phyloP scores from a whole-genome alignment of 1,139 yeast genomes.

The Kodamaea derodonti region DNA sequence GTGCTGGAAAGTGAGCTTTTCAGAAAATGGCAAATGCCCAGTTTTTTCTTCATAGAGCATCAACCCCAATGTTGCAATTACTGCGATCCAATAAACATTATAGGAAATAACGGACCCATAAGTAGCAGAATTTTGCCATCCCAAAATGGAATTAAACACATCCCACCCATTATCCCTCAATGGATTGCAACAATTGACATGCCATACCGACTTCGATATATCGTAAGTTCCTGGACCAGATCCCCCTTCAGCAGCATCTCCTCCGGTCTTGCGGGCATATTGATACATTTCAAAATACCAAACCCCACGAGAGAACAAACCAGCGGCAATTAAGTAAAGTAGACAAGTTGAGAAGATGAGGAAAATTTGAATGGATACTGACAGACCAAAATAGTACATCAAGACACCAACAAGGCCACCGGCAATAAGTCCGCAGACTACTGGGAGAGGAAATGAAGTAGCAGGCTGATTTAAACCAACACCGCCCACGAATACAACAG shows the following conservation, averaged over 20 bases:
- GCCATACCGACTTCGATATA: conserved; percentile 76
- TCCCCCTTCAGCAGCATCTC: conserved; percentile 86
- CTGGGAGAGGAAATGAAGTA: conserved; percentile 81
- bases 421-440: conserved; percentile 68
- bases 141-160: conserved; percentile 79
- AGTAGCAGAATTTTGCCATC: conserved; percentile 93
- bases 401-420: conserved; percentile 65
- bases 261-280: conserved; percentile 67
- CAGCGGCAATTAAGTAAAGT: conserved; percentile 82
- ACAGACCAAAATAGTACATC: conserved; percentile 74
- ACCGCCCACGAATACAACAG: conserved; percentile 88
- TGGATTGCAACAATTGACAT: conserved; percentile 92
- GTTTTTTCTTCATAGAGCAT: conserved; percentile 71
- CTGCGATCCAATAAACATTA: conserved; percentile 74
- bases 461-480: conserved; percentile 78
- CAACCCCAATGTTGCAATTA: conserved; percentile 51
- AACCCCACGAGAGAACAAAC: conserved; percentile 83
- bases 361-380: conserved; percentile 74
- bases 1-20: conserved; percentile 48
- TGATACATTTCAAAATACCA: conserved; percentile 76
- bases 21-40: conserved; percentile 59
- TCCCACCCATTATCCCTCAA: conserved; percentile 89
- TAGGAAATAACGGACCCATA: conserved; percentile 82
- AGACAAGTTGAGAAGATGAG: conserved; percentile 77
- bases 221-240: conserved; percentile 92